phyloP scores from a whole-genome alignment of 495 filamentous ascomycete genomes.

The Clohesyomyces aquaticus region DNA sequence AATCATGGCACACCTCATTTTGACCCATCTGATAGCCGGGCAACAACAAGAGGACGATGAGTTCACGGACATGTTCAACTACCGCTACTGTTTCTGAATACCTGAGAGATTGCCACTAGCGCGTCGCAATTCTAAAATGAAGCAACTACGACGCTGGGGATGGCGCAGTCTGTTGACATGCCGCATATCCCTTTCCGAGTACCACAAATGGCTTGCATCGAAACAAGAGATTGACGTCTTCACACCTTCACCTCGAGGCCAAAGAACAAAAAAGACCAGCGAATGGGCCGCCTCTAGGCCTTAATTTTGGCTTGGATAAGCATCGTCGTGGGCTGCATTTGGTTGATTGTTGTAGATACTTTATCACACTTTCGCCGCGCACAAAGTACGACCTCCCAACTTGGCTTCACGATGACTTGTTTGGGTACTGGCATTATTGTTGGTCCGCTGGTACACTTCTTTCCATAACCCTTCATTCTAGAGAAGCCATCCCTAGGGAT shows the following conservation, averaged over 20 bases:
- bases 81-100: no score
- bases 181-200: no score
- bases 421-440: neutral
- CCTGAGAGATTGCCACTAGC: no score
- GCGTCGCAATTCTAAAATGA: no score
- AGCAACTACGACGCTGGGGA: no score
- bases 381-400: neutral
- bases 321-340: neutral
- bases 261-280: neutral
- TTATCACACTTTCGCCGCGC: neutral
- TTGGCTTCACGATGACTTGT: neutral
- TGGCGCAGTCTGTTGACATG: no score
- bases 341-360: neutral
- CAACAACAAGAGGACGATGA: neutral
- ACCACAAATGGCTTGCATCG: no score
- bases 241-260: neutral
- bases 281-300: neutral
- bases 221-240: neutral
- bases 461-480: neutral
- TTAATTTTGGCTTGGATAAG: neutral
- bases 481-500: neutral
- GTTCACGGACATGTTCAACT: neutral
- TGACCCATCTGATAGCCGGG: neutral
- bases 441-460: neutral
- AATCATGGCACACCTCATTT: neutral